Conservation (phyloP, 257 asterid species). For the Jaltomata sinuosa region DNA sequence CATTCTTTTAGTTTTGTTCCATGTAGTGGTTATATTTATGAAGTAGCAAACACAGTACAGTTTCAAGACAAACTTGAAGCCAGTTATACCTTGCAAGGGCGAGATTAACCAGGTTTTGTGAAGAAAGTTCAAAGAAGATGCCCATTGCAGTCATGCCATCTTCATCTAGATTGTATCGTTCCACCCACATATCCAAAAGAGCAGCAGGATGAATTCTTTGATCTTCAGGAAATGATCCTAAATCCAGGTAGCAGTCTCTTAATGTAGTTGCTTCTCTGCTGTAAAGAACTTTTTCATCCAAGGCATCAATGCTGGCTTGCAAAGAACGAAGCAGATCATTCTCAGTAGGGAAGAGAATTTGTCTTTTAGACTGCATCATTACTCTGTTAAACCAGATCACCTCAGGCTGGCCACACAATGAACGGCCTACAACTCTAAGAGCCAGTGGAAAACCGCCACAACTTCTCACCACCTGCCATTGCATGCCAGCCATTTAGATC, state of each 20-base stretch:
- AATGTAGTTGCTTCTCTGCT: not conserved
- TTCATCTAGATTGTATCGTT: conserved; percentile 21
- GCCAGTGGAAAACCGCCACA: conserved; percentile 33
- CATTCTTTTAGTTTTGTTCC: not conserved
- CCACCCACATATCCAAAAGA: conserved; percentile 30
- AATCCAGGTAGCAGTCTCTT: conserved; percentile 21
- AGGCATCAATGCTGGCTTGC: conserved; percentile 20
- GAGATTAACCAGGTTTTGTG: conserved; percentile 23
- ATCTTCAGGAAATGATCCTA: conserved; percentile 28
- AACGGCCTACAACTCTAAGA: conserved; percentile 24
- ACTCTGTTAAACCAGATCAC: conserved; percentile 11
- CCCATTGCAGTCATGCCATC: conserved; percentile 10
- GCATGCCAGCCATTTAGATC: not conserved
- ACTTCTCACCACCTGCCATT: conserved; percentile 17
- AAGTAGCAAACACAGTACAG: not conserved
- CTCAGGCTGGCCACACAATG: conserved; percentile 19
- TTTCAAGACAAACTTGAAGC: not conserved
- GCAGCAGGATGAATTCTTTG: conserved; percentile 23
- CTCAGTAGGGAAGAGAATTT: conserved; percentile 12
- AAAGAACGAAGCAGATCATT: conserved; percentile 12
- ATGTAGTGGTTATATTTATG: not conserved
- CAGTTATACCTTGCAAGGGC: conserved; percentile 18
- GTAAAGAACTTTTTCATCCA: not conserved
- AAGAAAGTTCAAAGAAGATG: conserved; percentile 15
- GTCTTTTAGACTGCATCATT: conserved; percentile 8